Percentiles rank a stretch among this genome's conserved stretches.
These are phyloP conservation scores for Trypanosoma caninum DNA, from an alignment of 208 protist species.

Conservation along the genomic window DNA sequence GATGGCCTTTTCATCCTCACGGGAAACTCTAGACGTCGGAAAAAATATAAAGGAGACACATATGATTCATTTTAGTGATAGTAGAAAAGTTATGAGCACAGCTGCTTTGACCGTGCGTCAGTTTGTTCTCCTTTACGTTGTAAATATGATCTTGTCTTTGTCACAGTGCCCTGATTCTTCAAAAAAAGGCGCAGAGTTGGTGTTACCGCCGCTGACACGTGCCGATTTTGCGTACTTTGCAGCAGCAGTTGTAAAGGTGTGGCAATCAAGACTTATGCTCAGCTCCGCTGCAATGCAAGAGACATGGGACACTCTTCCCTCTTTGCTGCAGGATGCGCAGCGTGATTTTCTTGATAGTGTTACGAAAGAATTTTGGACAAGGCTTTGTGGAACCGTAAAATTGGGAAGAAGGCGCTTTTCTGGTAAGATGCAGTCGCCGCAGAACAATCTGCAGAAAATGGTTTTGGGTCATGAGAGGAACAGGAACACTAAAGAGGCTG, in stretches of 20 bases:
- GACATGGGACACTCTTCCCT: constrained; percentile 2
- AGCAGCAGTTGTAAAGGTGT: constrained; percentile 13
- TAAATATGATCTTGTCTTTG: neutral
- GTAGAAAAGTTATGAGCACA: neutral
- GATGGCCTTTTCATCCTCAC: neutral
- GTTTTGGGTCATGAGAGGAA: neutral
- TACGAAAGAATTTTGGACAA: neutral
- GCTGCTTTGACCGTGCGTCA: neutral
- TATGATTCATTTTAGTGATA: neutral
- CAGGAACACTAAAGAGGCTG: neutral
- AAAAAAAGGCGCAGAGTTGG: neutral
- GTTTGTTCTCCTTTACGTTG: constrained; percentile 5
- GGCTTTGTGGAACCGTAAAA: neutral
- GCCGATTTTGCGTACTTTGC: constrained; percentile 13
- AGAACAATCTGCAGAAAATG: neutral
- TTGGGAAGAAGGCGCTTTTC: neutral
- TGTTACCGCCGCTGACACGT: neutral
- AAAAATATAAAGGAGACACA: neutral
- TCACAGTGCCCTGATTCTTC: neutral
- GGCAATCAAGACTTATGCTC: constrained; percentile 4
- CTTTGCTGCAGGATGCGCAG: constrained; percentile 9
- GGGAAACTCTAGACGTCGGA: neutral
- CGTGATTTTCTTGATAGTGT: constrained; percentile 5
- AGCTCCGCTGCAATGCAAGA: constrained; percentile 1
- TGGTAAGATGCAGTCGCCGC: neutral